Base-by-base conservation (phyloP, 2,329 filamentous ascomycete genomes). In the Claviceps arundinis region DNA sequence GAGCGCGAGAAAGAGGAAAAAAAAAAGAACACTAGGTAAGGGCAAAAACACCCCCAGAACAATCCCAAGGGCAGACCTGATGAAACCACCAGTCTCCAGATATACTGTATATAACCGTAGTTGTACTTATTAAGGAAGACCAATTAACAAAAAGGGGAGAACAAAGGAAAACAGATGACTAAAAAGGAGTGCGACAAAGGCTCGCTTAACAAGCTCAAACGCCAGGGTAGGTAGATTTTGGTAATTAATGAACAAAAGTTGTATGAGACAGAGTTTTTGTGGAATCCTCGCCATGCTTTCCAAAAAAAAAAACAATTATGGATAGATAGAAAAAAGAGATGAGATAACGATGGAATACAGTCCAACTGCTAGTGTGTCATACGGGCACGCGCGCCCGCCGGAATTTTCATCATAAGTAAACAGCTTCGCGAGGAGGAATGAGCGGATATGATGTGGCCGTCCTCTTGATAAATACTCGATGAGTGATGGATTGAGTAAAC, bases 281-380 rank as follows among this genome's bases (percentile, higher is more conserved):
- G 50, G 50, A 56, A 59, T 61, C 59, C 57, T 62, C 57, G 63
- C 63, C 60, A 64, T 64, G 63, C 61, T 61, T 60, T 56, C 48
- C 71, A 52, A 71, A 70, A 52, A 55, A 59, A 46, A 52, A 4
- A 54, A 50, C 56, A 48, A 56, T 54, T 16, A 44, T 22, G 22
- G 8, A 38, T 19, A 47, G 13, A 16, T 43, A 37, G n/a, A 16
- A 47, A 47, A 13, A 47, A 47, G 5, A 34, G 14, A 7, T 4
- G 6, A 14, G 24, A 44, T 16, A 34, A 34, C 30, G 11, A 34
- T 34, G 30, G 30, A 34, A 34, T 34, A 34, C 30, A 34, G 30
- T 34, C 11, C 30, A 34, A 34, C 30, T 34, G 30, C 30, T 34
- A 34, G 30, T 34, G 30, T 34, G 30, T 34, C 30, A 34, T 34